Evolutionary conservation across 805 yeast genomes (phyloP), one percentile per base, ranked within the genome.

Genomic region (Wickerhamiella domercqiae): DNA sequence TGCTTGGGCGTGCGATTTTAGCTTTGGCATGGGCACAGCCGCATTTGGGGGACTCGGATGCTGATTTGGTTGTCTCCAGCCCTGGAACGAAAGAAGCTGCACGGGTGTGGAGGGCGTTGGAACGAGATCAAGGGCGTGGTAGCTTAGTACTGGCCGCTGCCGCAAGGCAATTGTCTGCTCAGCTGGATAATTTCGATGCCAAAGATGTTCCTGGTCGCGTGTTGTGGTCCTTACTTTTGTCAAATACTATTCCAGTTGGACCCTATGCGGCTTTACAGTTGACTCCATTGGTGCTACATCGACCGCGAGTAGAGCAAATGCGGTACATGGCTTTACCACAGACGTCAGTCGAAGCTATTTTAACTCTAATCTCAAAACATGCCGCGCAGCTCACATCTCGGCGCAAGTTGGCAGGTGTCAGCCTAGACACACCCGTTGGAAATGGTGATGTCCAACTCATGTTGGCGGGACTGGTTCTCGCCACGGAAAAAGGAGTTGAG

Each of bases 271-370:
- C 36, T 19, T 13, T 21, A 5, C 26, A 28, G 2, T 33, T 44
- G 16, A 41, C 41, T 7, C 21, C 19, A 9, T 29, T 39, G 5
- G 32, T 53, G 14, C 39, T 41, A 2, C 21, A 36, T 4, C 44
- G 60, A 21, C 58, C 60, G 1, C 47, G 45, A n/a, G 29, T 50
- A 9, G 60, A 55, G 36, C 59, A 53, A 36, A 37, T 54, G 34
- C 37, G 56, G 14, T 55, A 47, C 36, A 49, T 55, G 56, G 42
- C 57, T 1, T 41, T 55, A 21, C 44, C 48, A 2, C 37, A 39
- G 14, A 45, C 48, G 3, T 25, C 46, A 0, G 34, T 34, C 2
- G n/a, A 28, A 7, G 55, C 53, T 2, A 29, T 53, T 1, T 22
- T 36, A 5, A 34, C 37, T 13, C 38, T 49, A 6, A 37, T 53